Conservation (phyloP, 257 asterid species). For the Solanum habrochaites region DNA sequence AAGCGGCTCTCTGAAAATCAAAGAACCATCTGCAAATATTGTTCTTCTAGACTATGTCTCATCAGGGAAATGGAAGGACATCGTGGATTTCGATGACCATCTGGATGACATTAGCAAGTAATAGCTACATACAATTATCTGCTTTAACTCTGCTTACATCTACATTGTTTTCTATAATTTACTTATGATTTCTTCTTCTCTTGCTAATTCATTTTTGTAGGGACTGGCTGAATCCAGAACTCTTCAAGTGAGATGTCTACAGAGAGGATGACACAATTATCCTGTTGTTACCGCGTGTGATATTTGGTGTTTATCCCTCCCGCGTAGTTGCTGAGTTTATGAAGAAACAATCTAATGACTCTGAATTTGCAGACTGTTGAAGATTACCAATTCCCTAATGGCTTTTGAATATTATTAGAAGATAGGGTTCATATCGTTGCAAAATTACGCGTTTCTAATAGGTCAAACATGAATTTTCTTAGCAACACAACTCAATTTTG, state of each 20-base stretch:
- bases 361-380: background rate
- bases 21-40: slow-evolving; percentile 78
- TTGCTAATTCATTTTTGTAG: slow-evolving; percentile 20
- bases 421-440: background rate
- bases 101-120: slow-evolving; percentile 91
- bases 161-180: background rate
- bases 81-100: slow-evolving; percentile 86
- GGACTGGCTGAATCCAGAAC: slow-evolving; percentile 71
- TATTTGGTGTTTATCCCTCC: background rate
- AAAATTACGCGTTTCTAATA: background rate
- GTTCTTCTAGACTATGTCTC: slow-evolving; percentile 77
- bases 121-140: slow-evolving; percentile 5
- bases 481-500: background rate
- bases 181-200: background rate
- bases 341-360: background rate
- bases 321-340: background rate
- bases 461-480: background rate
- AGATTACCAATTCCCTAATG: background rate
- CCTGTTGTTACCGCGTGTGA: background rate
- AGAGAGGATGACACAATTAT: background rate
- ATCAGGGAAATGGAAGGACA: slow-evolving; percentile 70
- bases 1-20: slow-evolving; percentile 38
- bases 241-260: slow-evolving; percentile 35
- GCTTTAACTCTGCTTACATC: background rate
- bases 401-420: background rate